Base-by-base conservation (phyloP, 495 filamentous ascomycete genomes). In the Margaritispora aquatica region DNA sequence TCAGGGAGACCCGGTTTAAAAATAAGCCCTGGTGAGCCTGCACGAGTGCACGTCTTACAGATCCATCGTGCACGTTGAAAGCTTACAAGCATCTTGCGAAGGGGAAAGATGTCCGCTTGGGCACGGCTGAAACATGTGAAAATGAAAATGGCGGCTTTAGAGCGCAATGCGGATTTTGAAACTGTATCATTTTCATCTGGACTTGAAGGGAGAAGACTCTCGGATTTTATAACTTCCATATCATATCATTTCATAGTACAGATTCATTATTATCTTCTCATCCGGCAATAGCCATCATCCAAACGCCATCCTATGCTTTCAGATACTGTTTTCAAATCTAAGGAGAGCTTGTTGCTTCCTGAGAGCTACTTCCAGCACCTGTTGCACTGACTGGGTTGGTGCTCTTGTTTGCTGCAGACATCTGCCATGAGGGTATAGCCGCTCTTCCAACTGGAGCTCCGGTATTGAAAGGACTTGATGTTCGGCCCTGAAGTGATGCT, bases 381-480 rank as follows among this genome's bases (percentile, higher is more conserved):
- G 54, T 29, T 24, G 66, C 58, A 34, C 57, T 62, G 1, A 49
- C 57, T 26, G 65, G 55, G 31, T 29, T 54, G n/a, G 60, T 23
- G 46, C 54, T 68, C 38, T 82, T 81, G 69, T 80, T 85, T 41
- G 80, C 75, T 48, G 85, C 84, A 29, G 86, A 80, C 80, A 89
- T 80, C 69, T 90, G 87, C 87, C 87, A 90, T 2, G 81, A 76
- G 9, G 87, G 87, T 60, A 90, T 90, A 13, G 84, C 83, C 23
- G 84, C 81, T 67, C 74, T 77, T 15, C 77, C 73, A 55, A 74
- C 75, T 34, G 80, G 75, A 29, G 76, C 69, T 59, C 70, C 67
- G 34, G 63, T 63, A 54, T 55, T 59, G 47, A 69, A 69, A 9
- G 65, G 65, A 52, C 60, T 60, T 49, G 61, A 44, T 41, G 54